phyloP scores from a whole-genome alignment of 2,329 filamentous ascomycete genomes.

The Exophiala xenobiotica region DNA sequence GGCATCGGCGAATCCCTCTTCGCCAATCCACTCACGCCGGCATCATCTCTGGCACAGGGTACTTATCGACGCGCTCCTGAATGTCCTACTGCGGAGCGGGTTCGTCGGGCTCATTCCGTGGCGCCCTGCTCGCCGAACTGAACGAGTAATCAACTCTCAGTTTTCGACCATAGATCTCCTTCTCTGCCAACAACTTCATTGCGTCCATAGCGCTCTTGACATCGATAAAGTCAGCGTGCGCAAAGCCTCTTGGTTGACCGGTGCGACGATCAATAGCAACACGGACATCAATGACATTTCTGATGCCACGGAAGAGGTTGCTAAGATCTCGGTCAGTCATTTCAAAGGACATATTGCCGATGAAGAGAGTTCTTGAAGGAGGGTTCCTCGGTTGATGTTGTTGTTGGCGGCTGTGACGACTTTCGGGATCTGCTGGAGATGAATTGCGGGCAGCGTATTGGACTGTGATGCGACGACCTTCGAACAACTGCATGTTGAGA shows the following conservation, averaged over 20 bases:
- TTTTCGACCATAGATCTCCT: slow-evolving; percentile 63
- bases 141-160: slow-evolving; percentile 63
- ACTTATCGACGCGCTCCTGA: not conserved
- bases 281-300: slow-evolving; percentile 71
- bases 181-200: slow-evolving; percentile 54
- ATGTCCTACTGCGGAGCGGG: not conserved
- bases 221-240: slow-evolving; percentile 76
- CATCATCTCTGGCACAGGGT: not conserved
- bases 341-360: slow-evolving; percentile 85
- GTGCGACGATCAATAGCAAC: slow-evolving; percentile 79
- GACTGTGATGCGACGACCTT: slow-evolving; percentile 64
- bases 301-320: slow-evolving; percentile 68
- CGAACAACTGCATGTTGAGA: slow-evolving; percentile 60
- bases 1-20: not conserved
- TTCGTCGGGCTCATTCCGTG: slow-evolving; percentile 20
- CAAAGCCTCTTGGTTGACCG: slow-evolving; percentile 79
- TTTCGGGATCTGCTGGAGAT: not conserved
- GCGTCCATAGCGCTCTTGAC: slow-evolving; percentile 64
- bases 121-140: slow-evolving; percentile 23
- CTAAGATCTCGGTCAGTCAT: slow-evolving; percentile 82
- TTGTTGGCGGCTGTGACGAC: not conserved
- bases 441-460: slow-evolving; percentile 52
- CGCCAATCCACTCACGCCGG: not conserved
- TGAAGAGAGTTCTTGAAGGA: slow-evolving; percentile 69
- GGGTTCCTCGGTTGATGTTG: slow-evolving; percentile 36